Conservation (phyloP, 2,329 filamentous ascomycete genomes). For the Fusarium buxicola region DNA sequence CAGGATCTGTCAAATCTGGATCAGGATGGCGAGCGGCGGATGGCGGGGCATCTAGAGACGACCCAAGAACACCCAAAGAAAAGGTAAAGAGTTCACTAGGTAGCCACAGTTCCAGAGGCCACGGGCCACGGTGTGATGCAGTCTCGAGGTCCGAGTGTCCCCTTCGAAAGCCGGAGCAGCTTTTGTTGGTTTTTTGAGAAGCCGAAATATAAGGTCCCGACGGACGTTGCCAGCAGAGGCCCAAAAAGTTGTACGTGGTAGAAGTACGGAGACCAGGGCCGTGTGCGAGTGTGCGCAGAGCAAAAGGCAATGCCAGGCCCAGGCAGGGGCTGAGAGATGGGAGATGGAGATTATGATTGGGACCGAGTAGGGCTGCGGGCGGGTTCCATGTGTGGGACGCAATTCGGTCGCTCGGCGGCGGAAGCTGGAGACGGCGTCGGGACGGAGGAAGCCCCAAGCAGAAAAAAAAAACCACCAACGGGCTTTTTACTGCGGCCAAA, state of each 20-base stretch:
- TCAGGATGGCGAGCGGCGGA: slow-evolving; percentile 45
- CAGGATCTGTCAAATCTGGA: slow-evolving; percentile 48
- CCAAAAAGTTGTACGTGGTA: slow-evolving; percentile 40
- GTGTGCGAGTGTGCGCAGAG: slow-evolving; percentile 31
- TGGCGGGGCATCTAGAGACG: slow-evolving; percentile 47
- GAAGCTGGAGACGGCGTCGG: slow-evolving; percentile 38
- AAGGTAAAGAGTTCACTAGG: slow-evolving; percentile 27
- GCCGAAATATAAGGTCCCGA: slow-evolving; percentile 38
- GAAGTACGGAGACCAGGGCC: slow-evolving; percentile 37
- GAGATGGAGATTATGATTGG: slow-evolving; percentile 39
- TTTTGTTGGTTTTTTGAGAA: slow-evolving; percentile 22
- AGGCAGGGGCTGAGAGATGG: slow-evolving; percentile 39
- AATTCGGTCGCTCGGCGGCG: slow-evolving; percentile 36
- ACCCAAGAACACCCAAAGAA: slow-evolving; percentile 38
- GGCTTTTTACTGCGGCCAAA: slow-evolving; percentile 18
- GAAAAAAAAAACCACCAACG: slow-evolving; percentile 22
- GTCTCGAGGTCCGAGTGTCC: slow-evolving; percentile 18
- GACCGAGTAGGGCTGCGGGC: slow-evolving; percentile 41
- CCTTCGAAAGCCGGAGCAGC: slow-evolving; percentile 22
- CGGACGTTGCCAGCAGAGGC: slow-evolving; percentile 39
- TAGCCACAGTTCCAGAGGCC: slow-evolving; percentile 38
- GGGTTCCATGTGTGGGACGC: slow-evolving; percentile 40
- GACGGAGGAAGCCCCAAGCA: slow-evolving; percentile 32
- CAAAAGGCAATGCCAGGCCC: slow-evolving; percentile 12
- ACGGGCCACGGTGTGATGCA: slow-evolving; percentile 28